A percentile compares a stretch with the other conserved stretches of the same genome.
Conservation (phyloP, 345 rosid species). For the Sonneratia caseolaris region DNA sequence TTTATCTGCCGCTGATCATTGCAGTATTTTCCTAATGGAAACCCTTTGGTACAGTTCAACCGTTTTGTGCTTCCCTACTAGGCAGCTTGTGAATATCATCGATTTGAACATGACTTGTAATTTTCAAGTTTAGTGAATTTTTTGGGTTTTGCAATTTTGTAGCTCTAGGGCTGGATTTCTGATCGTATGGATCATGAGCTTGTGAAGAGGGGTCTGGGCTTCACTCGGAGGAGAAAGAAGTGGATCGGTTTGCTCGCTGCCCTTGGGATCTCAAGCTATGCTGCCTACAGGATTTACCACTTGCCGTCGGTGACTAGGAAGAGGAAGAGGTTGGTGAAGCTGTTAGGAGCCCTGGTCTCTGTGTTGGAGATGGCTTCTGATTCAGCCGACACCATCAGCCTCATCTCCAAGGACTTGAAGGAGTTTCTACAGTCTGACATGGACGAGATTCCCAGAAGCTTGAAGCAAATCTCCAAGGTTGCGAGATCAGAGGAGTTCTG, state of each 20-base stretch:
- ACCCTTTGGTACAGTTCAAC: neutral
- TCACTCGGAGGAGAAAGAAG: constrained; percentile 46
- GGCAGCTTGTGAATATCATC: neutral
- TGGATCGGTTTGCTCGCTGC: constrained; percentile 51
- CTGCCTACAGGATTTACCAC: constrained; percentile 59
- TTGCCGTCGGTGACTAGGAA: constrained; percentile 51
- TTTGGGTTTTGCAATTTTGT: neutral
- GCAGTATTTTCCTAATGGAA: neutral
- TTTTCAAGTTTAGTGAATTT: neutral
- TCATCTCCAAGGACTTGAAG: constrained; percentile 64
- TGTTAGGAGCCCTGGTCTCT: constrained; percentile 48
- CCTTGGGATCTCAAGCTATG: constrained; percentile 64
- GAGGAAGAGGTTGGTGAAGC: constrained; percentile 50
- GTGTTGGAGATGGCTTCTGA: constrained; percentile 65
- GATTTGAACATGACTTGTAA: neutral
- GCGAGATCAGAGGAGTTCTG: constrained; percentile 53
- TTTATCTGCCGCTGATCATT: neutral
- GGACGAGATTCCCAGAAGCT: constrained; percentile 70
- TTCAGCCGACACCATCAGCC: constrained; percentile 47
- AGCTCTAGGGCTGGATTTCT: constrained; percentile 13
- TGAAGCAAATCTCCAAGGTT: constrained; percentile 79
- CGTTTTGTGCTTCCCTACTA: neutral
- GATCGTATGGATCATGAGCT: constrained; percentile 44
- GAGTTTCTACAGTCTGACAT: constrained; percentile 63
- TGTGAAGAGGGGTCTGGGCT: constrained; percentile 29